Evolutionary conservation across 441 rosid genomes (phyloP).

Genomic region (Eruca vesicaria): DNA sequence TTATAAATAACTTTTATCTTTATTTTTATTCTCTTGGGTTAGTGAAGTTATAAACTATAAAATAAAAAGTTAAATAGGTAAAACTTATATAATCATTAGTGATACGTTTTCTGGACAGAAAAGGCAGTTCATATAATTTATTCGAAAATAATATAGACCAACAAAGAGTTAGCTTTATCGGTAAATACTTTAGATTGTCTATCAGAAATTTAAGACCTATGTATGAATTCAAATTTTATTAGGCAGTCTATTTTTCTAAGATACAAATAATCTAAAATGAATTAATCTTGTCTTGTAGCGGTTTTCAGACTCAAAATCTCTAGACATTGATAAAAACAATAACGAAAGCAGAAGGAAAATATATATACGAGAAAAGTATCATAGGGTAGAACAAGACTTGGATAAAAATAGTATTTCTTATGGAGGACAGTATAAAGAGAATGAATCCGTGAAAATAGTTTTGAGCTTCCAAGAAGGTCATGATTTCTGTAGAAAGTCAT

Average conservation of each 20-base stretch:
- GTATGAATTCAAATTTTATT: not conserved
- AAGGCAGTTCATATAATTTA: not conserved
- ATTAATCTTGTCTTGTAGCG: not conserved
- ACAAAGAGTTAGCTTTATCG: not conserved
- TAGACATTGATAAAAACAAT: not conserved
- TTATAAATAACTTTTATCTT: not conserved
- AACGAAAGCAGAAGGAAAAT: not conserved
- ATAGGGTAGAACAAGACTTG: not conserved
- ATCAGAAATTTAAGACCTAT: not conserved
- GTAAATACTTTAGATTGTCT: not conserved
- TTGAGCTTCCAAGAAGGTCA: conserved; percentile 52
- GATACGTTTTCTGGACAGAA: not conserved
- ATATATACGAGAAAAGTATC: not conserved
- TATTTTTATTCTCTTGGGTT: not conserved
- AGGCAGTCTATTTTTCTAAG: too few relatives aligned
- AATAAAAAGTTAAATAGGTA: not conserved
- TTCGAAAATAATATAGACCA: not conserved
- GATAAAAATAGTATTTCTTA: not conserved
- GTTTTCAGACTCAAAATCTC: not conserved
- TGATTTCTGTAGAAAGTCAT: conserved; percentile 45
- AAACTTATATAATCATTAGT: not conserved
- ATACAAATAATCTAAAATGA: not conserved
- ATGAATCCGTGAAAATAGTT: conserved; percentile 9
- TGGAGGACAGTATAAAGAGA: not conserved
- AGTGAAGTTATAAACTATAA: not conserved